Base-by-base conservation (phyloP, 305 asterid genomes). In the Ajuga reptans region DNA sequence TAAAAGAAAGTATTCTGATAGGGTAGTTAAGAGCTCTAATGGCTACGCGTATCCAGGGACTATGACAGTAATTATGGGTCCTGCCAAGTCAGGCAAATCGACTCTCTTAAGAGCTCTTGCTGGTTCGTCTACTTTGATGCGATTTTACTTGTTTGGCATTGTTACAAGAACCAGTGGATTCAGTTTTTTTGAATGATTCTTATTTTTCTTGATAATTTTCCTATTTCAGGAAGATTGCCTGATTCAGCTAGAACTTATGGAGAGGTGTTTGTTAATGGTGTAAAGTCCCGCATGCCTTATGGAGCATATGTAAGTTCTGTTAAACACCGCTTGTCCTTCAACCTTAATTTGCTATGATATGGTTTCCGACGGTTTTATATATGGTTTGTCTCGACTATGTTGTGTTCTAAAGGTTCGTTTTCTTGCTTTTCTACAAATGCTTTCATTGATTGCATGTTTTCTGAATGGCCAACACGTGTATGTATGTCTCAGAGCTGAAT, bases 1-100 rank as follows among this genome's bases (percentile, higher is more conserved):
- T 29, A 94, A 91, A 51, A 82, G 98, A 67, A 83, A 83, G 72
- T 94, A 91, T 78, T 94, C 99, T 5, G 96, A 94, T 36, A 89
- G 79, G 87, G 95, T 94, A 41, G 79, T 94, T 42, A 94, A 91
- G 84, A 94, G 93, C 75, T 94, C 96, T 9, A 88, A 89, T 72
- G 99, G 99, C 34, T 94, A 89, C 69, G 96, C 95, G 41, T 75
- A 91, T 66, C 98, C 95, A 0, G 99, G 99, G 27, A 91, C 97
- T 11, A 94, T 94, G 95, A 94, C 99, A 0, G 98, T 94, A 9
- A 91, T 91, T 29, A 94, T 94, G 99, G 99, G 98, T 50, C 99
- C 99, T 5, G 93, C 97, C 41, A 94, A 89, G 76, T 94, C 99
- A 0, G 99, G 99, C 61, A 94, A 94, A 85, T 94, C 99, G 9